Evolutionary conservation across 257 asterid genomes (phyloP).

Genomic region (Capsicum baccatum): DNA sequence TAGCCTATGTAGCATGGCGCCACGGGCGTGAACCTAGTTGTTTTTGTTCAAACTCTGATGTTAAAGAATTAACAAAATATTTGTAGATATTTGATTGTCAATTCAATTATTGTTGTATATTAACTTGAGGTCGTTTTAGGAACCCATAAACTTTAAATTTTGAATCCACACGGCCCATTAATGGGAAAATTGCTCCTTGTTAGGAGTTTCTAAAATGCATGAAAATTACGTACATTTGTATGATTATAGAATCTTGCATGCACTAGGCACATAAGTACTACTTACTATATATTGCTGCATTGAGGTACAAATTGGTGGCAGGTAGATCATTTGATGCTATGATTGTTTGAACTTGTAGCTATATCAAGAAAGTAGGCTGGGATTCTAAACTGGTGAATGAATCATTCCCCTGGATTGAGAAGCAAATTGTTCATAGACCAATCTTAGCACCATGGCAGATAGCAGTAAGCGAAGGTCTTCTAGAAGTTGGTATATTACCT

Average conservation of each 20-base stretch:
- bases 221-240: neutral
- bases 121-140: no score
- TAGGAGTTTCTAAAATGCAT: neutral
- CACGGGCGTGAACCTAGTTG: no score
- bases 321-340: neutral
- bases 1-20: no score
- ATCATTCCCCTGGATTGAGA: conserved; percentile 64
- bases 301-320: neutral
- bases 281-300: neutral
- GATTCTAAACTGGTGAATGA: conserved; percentile 57
- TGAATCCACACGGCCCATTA: neutral
- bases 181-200: neutral
- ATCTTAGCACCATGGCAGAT: conserved; percentile 53
- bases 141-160: no score
- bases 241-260: neutral
- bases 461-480: conserved; percentile 51
- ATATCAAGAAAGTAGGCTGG: conserved; percentile 37
- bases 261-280: neutral
- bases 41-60: no score
- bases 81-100: no score
- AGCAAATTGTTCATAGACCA: conserved; percentile 57
- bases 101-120: no score
- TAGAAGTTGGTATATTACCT: conserved; percentile 60
- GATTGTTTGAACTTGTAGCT: conserved; percentile 35
- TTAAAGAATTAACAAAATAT: no score